Conservation (phyloP, 225 moss, liverwort and hornwort species). For the Sphagnum tenellum region DNA sequence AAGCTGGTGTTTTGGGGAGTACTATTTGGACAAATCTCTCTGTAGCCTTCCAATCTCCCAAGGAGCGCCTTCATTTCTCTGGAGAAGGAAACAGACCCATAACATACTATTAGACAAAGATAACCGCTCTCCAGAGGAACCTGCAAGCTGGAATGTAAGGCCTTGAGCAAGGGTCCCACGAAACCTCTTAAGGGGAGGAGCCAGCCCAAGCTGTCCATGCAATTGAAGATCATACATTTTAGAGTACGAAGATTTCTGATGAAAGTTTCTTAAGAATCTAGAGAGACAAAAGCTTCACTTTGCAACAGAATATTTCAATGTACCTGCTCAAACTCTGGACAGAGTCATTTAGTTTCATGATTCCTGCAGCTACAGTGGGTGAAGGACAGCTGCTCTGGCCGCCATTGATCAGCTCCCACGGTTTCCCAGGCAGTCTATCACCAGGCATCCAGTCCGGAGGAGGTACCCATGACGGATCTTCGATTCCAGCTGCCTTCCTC, state of each 20-base stretch:
- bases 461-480: conserved; percentile 63
- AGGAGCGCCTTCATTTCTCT: conserved; percentile 37
- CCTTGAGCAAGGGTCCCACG: not conserved
- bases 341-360: conserved; percentile 35
- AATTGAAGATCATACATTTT: no score
- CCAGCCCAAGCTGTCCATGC: no score
- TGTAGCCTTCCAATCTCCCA: conserved; percentile 35
- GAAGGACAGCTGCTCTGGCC: no score
- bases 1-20: no score
- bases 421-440: conserved; percentile 33
- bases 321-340: conserved; percentile 34
- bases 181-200: no score
- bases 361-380: conserved; percentile 32
- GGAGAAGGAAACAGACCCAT: not conserved
- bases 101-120: not conserved
- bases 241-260: not conserved
- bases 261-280: not conserved
- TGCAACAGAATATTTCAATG: not conserved
- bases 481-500: conserved; percentile 54
- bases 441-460: conserved; percentile 49
- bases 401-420: conserved; percentile 20
- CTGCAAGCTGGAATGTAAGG: not conserved
- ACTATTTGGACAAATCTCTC: conserved; percentile 3
- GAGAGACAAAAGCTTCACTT: not conserved
- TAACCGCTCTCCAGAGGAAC: no score